Evolutionary conservation across 768 basidiomycete genomes (phyloP).

Genomic region (Agaricus blazei): DNA sequence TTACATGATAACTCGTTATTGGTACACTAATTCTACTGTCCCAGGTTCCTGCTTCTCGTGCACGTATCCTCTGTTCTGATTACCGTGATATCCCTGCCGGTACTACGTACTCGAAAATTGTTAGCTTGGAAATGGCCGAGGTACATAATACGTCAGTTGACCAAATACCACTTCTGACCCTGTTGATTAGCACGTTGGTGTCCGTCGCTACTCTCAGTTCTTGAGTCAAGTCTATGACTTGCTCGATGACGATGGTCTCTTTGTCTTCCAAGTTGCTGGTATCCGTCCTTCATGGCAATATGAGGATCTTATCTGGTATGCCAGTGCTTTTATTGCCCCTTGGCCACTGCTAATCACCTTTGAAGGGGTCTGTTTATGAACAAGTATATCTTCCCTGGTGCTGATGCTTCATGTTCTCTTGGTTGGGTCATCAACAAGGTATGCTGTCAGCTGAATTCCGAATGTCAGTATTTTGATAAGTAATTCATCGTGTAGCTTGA

Average conservation of each 20-base stretch:
- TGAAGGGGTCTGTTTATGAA: slow-evolving; percentile 92
- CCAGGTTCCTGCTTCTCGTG: slow-evolving; percentile 57
- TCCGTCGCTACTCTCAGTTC: slow-evolving; percentile 88
- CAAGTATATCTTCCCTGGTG: slow-evolving; percentile 98
- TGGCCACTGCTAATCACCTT: background rate
- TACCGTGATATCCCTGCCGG: slow-evolving; percentile 85
- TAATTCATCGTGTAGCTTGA: slow-evolving; percentile 55
- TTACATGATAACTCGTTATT: background rate
- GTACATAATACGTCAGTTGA: slow-evolving; percentile 24
- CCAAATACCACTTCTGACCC: background rate
- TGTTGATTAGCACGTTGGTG: slow-evolving; percentile 75
- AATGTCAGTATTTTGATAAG: background rate
- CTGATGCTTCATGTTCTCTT: slow-evolving; percentile 92
- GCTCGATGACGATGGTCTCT: slow-evolving; percentile 89
- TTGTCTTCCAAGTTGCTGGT: slow-evolving; percentile 97
- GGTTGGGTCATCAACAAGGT: slow-evolving; percentile 84
- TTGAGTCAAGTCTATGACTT: slow-evolving; percentile 89
- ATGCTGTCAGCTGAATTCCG: background rate
- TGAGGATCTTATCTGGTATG: slow-evolving; percentile 92
- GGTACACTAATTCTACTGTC: background rate
- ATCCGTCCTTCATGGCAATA: slow-evolving; percentile 96
- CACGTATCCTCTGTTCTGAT: slow-evolving; percentile 89
- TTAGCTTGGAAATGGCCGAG: slow-evolving; percentile 97
- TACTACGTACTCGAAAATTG: slow-evolving; percentile 87
- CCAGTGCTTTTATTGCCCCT: background rate